Base-by-base conservation (phyloP, 2,329 filamentous ascomycete genomes). In the Parastagonospora avenae region DNA sequence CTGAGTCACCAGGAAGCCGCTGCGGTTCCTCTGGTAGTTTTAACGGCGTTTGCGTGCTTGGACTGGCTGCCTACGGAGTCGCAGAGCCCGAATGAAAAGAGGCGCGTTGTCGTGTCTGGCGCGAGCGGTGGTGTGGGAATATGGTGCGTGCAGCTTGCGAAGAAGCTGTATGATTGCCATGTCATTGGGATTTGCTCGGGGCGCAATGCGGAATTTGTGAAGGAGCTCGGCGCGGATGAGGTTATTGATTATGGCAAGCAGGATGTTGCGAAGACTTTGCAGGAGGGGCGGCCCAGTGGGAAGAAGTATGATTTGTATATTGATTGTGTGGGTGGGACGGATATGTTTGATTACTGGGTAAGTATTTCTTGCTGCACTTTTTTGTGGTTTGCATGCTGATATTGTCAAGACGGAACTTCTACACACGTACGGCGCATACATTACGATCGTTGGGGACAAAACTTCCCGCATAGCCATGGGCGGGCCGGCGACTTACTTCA, bases 171-270 rank as follows among this genome's bases (percentile, higher is more conserved):
- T 27, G 70, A 59, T 0, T 80, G 79, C 2, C 63, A 69, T 42
- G 74, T 84, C 1, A 76, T 76, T 1, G 81, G 68, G 0, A 74
- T 82, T 9, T 83, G 81, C 62, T 81, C 79, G 1, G 74, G 67
- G 2, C 69, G 58, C 37, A 83, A 83, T 41, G 71, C 60, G 4
- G 77, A 74, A 1, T 60, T 82, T 55, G 80, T 83, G 1, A 73
- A 59, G 49, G 54, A 63, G 1, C 62, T 84, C 4, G 81, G 82
- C 1, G 81, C 77, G 0, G 76, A 82, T 54, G 77, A 80, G 60
- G 76, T 80, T n/a, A 48, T 72, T 7, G 68, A 71, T 35, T 72
- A 72, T 46, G 58, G 53, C 1, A 67, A 60, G 4, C 60, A 68
- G 6, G 69, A 78, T 50, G 54, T 64, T 0, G 55, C 71, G 4